These are phyloP conservation scores for Mycena rosella DNA, from an alignment of 768 basidiomycete species.

Conservation along the genomic window DNA sequence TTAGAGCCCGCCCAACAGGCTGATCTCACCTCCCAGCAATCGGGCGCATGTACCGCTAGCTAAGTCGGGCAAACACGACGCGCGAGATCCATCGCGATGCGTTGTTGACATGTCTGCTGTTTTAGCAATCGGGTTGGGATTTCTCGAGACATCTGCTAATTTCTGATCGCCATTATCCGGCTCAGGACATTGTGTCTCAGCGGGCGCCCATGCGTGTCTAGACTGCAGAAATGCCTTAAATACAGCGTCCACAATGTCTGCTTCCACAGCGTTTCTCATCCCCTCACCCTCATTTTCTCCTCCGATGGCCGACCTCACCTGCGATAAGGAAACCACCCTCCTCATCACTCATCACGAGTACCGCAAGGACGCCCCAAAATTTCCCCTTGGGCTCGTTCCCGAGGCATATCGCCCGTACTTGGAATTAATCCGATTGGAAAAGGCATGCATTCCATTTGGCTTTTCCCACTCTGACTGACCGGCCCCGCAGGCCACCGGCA, in stretches of 20 bases:
- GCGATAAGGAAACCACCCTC: slow-evolving; percentile 39
- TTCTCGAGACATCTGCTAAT: neutral
- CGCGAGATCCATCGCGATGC: neutral
- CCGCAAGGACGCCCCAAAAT: slow-evolving; percentile 39
- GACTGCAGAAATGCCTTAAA: slow-evolving; percentile 12
- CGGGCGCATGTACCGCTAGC: neutral
- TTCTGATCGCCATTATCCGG: slow-evolving; percentile 7
- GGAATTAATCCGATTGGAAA: slow-evolving; percentile 64
- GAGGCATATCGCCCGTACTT: slow-evolving; percentile 54
- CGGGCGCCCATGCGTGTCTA: neutral
- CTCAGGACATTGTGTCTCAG: slow-evolving; percentile 4
- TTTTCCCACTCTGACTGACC: neutral
- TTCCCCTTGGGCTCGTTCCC: slow-evolving; percentile 50
- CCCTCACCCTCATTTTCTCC: neutral
- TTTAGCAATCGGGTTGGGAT: neutral
- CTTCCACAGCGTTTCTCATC: neutral
- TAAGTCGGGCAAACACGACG: neutral
- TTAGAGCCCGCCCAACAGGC: neutral
- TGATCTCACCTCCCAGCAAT: slow-evolving; percentile 14
- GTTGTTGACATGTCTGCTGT: neutral
- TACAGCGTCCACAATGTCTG: neutral
- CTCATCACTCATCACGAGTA: slow-evolving; percentile 41
- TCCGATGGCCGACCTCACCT: slow-evolving; percentile 9
- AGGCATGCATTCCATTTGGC: slow-evolving; percentile 44
- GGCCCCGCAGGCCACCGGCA: slow-evolving; percentile 59